These are phyloP conservation scores for Ceratobasidium sp. DNA, from an alignment of 1,284 basidiomycete species.

Conservation along the genomic window DNA sequence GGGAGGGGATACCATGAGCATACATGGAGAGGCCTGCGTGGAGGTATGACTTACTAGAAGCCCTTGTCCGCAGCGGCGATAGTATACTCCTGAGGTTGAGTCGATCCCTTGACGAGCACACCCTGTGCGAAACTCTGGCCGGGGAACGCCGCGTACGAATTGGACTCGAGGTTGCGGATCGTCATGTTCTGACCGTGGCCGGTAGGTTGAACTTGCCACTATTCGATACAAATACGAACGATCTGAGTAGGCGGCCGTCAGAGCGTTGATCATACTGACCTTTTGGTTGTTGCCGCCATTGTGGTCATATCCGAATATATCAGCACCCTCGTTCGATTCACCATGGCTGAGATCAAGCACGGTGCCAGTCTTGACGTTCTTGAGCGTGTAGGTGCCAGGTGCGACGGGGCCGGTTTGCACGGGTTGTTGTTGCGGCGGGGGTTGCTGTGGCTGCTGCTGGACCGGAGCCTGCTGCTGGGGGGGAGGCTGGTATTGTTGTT, in stretches of 20 bases:
- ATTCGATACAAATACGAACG: background rate
- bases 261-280: background rate
- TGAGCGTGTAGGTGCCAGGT: conserved; percentile 30
- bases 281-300: conserved; percentile 44
- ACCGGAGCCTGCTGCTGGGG: too few species aligned
- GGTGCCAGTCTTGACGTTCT: conserved; percentile 44
- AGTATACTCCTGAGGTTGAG: conserved; percentile 30
- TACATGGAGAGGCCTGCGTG: too few species aligned
- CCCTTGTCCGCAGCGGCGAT: conserved; percentile 38
- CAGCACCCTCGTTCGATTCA: conserved; percentile 33
- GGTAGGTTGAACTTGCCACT: conserved; percentile 42
- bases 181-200: conserved; percentile 42
- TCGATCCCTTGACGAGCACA: conserved; percentile 34
- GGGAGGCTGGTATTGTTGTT: conserved; percentile 9
- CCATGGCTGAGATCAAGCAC: conserved; percentile 41
- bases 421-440: conserved; percentile 9
- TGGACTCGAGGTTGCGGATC: conserved; percentile 33
- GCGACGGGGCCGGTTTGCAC: conserved; percentile 16
- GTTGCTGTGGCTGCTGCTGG: too few species aligned
- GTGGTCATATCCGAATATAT: conserved; percentile 34
- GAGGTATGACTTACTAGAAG: conserved; percentile 27
- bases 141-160: conserved; percentile 33
- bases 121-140: conserved; percentile 38
- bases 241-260: too few species aligned
- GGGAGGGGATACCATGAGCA: background rate